Base-by-base conservation (phyloP, 225 moss, liverwort and hornwort genomes). In the Lunularia cruciata region DNA sequence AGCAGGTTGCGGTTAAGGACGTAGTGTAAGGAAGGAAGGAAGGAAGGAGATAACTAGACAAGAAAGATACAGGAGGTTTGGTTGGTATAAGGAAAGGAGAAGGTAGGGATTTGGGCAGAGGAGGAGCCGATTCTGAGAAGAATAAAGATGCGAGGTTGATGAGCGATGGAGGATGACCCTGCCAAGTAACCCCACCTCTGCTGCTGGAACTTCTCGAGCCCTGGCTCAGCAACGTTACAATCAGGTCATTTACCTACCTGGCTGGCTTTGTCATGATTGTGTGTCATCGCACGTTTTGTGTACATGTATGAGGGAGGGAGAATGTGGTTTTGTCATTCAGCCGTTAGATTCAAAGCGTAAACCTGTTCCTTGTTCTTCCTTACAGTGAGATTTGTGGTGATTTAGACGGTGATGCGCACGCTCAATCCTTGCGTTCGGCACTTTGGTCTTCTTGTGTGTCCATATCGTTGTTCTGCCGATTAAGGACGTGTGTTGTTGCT, bases 121-220 rank as follows among this genome's bases (percentile, higher is more conserved):
- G 53, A 66, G 69, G 72, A 64, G 62, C 18, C 54, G 23, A 30
- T 31, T 43, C 22, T 30, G 7, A 64, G 65, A 7, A 20, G 65
- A 53, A 73, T 56, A 64, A 63, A 72, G 75, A 70, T 26, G 59
- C 39, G 78, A 70, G 78, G 73, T 67, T 32, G 71, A 75, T 73
- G 81, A 78, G 94, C 84, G 82, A 95, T 95, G 94, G 96, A 92
- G 86, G 92, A 92, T 96, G 92, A 92, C 86, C 84, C 93, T 89
- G 86, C 83, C 85, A 89, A 86, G 89, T 96, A 89, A 96, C 77
- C 83, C 89, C 86, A 77, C 87, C 71, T 79, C 87, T 81, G 76
- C 87, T 76, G 81, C 85, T 55, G 69, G 79, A 58, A 52, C 71
- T 72, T 77, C 92, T 75, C 85, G 72, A 86, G 84, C 85, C 76